Evolutionary conservation across 2,329 filamentous ascomycete genomes (phyloP).

Genomic region (Neonectria magnoliae): DNA sequence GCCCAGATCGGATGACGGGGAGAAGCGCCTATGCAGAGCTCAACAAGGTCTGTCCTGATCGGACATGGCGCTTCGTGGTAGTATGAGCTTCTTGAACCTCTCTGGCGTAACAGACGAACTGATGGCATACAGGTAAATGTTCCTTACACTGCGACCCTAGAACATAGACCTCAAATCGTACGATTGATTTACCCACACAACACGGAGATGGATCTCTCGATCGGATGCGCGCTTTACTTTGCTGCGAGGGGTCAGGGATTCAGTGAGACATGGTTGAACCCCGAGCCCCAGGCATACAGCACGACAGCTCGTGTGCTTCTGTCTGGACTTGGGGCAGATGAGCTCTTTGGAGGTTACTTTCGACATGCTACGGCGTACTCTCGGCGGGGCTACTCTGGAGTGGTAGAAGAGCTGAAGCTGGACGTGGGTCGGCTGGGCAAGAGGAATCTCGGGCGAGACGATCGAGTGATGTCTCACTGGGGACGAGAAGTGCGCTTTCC

Average conservation of each 20-base stretch:
- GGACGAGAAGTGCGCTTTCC: constrained; percentile 89
- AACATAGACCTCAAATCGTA: constrained; percentile 75
- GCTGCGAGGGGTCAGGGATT: constrained; percentile 78
- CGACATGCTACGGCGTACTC: constrained; percentile 83
- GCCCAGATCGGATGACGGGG: constrained; percentile 90
- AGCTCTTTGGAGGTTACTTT: constrained; percentile 93
- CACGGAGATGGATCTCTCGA: constrained; percentile 98
- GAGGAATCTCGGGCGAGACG: constrained; percentile 94
- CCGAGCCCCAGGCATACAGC: constrained; percentile 59
- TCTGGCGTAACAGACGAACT: background rate
- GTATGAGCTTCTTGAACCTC: constrained; percentile 51
- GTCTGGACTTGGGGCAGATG: constrained; percentile 93
- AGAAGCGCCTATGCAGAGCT: constrained; percentile 84
- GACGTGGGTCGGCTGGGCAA: constrained; percentile 89
- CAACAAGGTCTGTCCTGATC: constrained; percentile 70
- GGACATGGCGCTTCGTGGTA: constrained; percentile 85
- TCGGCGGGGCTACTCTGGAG: constrained; percentile 72
- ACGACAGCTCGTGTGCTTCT: constrained; percentile 85
- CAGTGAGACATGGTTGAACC: constrained; percentile 47
- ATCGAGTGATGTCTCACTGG: constrained; percentile 90
- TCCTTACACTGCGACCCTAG: constrained; percentile 77
- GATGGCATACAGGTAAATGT: constrained; percentile 71
- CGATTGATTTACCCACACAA: constrained; percentile 90
- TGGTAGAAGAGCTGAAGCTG: constrained; percentile 84
- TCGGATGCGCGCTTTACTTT: constrained; percentile 94